Percentiles rank a stretch among this genome's conserved stretches.
phyloP scores from a whole-genome alignment of 495 filamentous ascomycete genomes.

The Penicillium coprophilum region DNA sequence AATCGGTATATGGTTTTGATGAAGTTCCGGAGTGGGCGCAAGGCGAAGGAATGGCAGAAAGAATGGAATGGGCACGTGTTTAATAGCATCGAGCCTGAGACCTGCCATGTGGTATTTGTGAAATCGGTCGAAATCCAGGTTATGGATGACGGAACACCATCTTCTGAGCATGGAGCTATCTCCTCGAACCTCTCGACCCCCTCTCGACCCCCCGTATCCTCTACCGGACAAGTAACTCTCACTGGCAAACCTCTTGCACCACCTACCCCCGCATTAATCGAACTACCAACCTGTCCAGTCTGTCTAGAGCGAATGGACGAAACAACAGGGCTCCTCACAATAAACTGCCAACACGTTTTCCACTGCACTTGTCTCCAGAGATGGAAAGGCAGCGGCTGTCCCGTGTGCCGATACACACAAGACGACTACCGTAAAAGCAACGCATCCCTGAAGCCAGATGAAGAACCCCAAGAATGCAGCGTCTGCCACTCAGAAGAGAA shows the following conservation, averaged over 20 bases:
- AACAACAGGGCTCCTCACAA: slow-evolving; percentile 89
- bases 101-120: slow-evolving; percentile 93
- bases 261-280: slow-evolving; percentile 83
- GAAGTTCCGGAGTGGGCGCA: slow-evolving; percentile 79
- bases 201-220: slow-evolving; percentile 40
- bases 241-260: slow-evolving; percentile 83
- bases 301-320: slow-evolving; percentile 99
- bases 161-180: slow-evolving; percentile 34
- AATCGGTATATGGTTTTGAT: slow-evolving; percentile 97
- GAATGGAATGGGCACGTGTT: slow-evolving; percentile 95
- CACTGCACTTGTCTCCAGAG: slow-evolving; percentile 96
- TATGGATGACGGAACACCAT: slow-evolving; percentile 27
- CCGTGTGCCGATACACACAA: slow-evolving; percentile 89
- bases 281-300: slow-evolving; percentile 94
- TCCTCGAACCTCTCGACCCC: slow-evolving; percentile 45
- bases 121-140: slow-evolving; percentile 75
- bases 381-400: slow-evolving; percentile 92
- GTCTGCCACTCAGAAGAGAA: slow-evolving; percentile 76
- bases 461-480: slow-evolving; percentile 57
- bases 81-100: slow-evolving; percentile 94
- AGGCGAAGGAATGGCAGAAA: slow-evolving; percentile 75
- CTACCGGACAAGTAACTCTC: slow-evolving; percentile 50
- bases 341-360: slow-evolving; percentile 96
- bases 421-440: slow-evolving; percentile 45
- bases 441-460: slow-evolving; percentile 31